Conservation (phyloP, 2,329 filamentous ascomycete species). For the Phialophora macrospora region DNA sequence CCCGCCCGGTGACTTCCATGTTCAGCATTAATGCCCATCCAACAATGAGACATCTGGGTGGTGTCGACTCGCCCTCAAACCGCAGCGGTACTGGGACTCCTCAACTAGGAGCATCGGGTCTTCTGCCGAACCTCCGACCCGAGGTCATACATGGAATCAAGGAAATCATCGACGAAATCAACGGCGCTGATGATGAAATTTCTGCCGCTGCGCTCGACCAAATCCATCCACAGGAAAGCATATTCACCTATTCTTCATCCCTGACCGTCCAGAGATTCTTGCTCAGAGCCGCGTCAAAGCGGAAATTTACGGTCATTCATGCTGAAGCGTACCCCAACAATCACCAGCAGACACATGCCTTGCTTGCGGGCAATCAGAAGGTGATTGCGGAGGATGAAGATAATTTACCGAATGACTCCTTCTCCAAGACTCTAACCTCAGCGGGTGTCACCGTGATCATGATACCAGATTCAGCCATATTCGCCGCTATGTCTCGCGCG, state of each 20-base stretch:
- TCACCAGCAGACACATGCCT: constrained; percentile 66
- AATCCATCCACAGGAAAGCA: constrained; percentile 90
- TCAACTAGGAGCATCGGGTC: constrained; percentile 40
- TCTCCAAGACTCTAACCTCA: constrained; percentile 77
- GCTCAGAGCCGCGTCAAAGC: constrained; percentile 81
- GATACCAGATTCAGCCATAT: constrained; percentile 82
- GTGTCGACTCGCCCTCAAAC: constrained; percentile 46
- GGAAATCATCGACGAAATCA: constrained; percentile 94
- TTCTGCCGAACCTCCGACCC: constrained; percentile 71
- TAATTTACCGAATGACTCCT: constrained; percentile 53
- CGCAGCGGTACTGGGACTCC: constrained; percentile 43
- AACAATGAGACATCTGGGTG: constrained; percentile 43
- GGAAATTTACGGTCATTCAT: constrained; percentile 89
- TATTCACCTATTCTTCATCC: constrained; percentile 86
- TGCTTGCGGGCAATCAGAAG: constrained; percentile 60
- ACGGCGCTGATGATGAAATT: constrained; percentile 91
- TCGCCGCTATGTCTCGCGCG: constrained; percentile 91
- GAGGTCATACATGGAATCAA: constrained; percentile 93
- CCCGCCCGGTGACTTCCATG: constrained; percentile 68
- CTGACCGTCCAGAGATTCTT: constrained; percentile 88
- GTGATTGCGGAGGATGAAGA: constrained; percentile 50
- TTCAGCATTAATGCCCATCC: constrained; percentile 83
- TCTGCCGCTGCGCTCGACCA: constrained; percentile 85
- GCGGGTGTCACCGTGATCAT: constrained; percentile 82
- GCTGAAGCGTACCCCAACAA: constrained; percentile 75